A percentile compares a stretch with the other conserved stretches of the same genome.
Evolutionary conservation across 495 filamentous ascomycete species (phyloP).

Genomic region (Daldinia bambusicola): DNA sequence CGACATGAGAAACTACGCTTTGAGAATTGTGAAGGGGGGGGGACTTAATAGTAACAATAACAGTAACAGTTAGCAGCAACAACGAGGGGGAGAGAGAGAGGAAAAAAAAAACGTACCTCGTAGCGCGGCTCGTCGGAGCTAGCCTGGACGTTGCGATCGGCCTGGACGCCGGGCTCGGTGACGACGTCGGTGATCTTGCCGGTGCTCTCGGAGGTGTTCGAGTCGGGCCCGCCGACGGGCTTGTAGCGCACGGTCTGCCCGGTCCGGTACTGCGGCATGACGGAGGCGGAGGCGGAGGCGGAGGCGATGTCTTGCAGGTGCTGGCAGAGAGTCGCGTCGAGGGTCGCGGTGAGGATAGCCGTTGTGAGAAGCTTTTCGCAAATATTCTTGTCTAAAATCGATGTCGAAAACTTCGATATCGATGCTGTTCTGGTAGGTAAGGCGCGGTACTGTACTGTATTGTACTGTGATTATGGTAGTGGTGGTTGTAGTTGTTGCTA

Average conservation of each 20-base stretch:
- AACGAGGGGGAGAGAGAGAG: too few species aligned
- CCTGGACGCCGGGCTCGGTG: constrained; percentile 54
- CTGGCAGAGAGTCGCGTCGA: constrained; percentile 6
- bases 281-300: background rate
- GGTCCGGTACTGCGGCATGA: constrained; percentile 39
- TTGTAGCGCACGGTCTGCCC: constrained; percentile 55
- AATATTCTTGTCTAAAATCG: too few species aligned
- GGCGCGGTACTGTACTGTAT: too few species aligned
- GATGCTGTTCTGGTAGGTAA: too few species aligned
- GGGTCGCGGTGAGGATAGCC: background rate
- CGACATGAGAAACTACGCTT: too few species aligned
- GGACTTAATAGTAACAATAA: too few species aligned
- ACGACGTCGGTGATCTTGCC: constrained; percentile 53
- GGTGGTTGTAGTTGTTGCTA: too few species aligned
- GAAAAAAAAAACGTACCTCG: constrained; percentile 47
- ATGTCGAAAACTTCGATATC: too few species aligned
- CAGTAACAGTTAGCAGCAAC: too few species aligned
- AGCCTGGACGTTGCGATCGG: constrained; percentile 55
- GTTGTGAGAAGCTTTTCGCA: too few species aligned
- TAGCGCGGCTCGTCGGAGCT: constrained; percentile 53
- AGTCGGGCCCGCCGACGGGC: constrained; percentile 55
- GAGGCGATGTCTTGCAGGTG: constrained; percentile 1
- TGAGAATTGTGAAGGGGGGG: too few species aligned
- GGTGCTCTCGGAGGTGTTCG: constrained; percentile 53
- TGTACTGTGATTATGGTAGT: too few species aligned